A percentile compares a stretch with the other conserved stretches of the same genome.
Evolutionary conservation across 306 rosid species (phyloP).

Genomic region (Vicia villosa): DNA sequence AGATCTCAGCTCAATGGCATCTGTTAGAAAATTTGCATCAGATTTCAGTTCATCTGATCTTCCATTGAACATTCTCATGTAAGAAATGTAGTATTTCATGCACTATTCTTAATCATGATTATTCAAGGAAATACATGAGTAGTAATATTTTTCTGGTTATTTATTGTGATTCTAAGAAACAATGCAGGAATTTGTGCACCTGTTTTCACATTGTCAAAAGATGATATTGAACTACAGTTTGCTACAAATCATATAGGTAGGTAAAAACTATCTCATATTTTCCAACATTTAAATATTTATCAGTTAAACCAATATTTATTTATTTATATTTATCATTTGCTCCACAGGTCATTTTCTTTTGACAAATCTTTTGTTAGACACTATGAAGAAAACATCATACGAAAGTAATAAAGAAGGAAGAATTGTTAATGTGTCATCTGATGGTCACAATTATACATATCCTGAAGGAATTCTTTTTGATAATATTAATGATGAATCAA

Average conservation of each 20-base stretch:
- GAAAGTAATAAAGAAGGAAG: conserved; percentile 76
- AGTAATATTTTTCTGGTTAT: conserved; percentile 31
- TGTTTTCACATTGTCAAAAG: conserved; percentile 68
- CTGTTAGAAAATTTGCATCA: conserved; percentile 72
- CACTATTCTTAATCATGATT: not conserved
- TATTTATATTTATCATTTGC: not conserved
- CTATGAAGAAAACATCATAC: conserved; percentile 69
- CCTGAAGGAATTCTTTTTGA: conserved; percentile 75
- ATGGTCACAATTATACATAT: conserved; percentile 62
- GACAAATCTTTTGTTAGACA: conserved; percentile 79
- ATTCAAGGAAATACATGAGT: conserved; percentile 2
- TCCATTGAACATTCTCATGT: conserved; percentile 81
- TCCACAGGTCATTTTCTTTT: conserved; percentile 86
- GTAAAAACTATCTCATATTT: conserved; percentile 14
- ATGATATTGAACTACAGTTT: conserved; percentile 82
- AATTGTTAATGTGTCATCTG: conserved; percentile 74
- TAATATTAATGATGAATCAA: conserved; percentile 61
- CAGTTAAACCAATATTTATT: not conserved
- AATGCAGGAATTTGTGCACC: conserved; percentile 85
- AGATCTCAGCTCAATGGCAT: conserved; percentile 70
- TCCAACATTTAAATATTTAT: not conserved
- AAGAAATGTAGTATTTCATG: conserved; percentile 37
- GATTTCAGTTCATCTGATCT: conserved; percentile 53
- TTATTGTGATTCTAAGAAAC: conserved; percentile 60
- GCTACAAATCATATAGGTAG: conserved; percentile 83